Evolutionary conservation across 352 stramenopile species (phyloP).

Genomic region (Pilasporangium apinafurcum): DNA sequence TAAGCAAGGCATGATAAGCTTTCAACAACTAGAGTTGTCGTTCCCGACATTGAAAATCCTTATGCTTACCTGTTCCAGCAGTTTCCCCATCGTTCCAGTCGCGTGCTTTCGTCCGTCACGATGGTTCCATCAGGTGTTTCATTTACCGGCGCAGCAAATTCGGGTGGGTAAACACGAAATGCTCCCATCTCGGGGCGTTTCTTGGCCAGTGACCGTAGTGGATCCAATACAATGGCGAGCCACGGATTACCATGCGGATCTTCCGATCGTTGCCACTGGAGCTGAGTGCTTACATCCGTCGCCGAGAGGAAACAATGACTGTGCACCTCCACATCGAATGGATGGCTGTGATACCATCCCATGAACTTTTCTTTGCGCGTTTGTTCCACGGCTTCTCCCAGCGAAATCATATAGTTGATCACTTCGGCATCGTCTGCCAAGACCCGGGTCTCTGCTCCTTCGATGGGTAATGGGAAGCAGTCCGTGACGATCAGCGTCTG

Average conservation of each 20-base stretch:
- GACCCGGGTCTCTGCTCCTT: slow-evolving; percentile 93
- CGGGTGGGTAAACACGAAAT: slow-evolving; percentile 96
- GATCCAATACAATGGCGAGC: slow-evolving; percentile 98
- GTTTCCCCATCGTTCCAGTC: slow-evolving; percentile 95
- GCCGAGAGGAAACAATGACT: slow-evolving; percentile 97
- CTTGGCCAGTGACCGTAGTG: slow-evolving; percentile 91
- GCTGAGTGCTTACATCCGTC: slow-evolving; percentile 96
- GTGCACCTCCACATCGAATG: slow-evolving; percentile 96
- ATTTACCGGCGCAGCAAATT: slow-evolving; percentile 91
- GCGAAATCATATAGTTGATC: slow-evolving; percentile 99
- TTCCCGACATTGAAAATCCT: no score
- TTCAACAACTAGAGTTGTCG: no score
- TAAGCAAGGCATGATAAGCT: not conserved
- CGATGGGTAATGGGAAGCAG: slow-evolving; percentile 97
- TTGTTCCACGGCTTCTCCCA: slow-evolving; percentile 92
- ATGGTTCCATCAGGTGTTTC: slow-evolving; percentile 95
- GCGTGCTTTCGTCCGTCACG: slow-evolving; percentile 87
- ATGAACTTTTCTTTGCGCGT: slow-evolving; percentile 97
- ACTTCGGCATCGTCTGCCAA: slow-evolving; percentile 96
- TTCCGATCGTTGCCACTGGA: slow-evolving; percentile 97
- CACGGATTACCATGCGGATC: slow-evolving; percentile 95
- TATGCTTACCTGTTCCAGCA: slow-evolving; percentile 90
- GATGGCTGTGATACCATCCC: slow-evolving; percentile 99
- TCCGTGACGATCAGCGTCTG: slow-evolving; percentile 96
- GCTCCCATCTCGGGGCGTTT: slow-evolving; percentile 93